Conservation (phyloP, 345 rosid species). For the Crucihimalaya himalaica region DNA sequence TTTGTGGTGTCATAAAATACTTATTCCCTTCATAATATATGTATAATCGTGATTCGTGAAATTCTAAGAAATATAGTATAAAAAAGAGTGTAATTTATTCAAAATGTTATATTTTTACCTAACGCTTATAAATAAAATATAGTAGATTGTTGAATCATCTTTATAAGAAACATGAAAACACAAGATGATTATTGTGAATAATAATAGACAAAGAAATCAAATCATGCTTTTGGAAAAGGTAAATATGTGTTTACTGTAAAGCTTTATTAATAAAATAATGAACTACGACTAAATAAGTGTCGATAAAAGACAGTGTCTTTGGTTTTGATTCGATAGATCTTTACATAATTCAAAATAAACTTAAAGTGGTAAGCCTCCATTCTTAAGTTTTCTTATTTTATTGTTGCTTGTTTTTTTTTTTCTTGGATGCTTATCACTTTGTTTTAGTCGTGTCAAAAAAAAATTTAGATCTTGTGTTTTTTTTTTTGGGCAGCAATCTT, state of each 20-base stretch:
- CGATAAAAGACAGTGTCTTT: slow-evolving; percentile 23
- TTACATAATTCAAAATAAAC: slow-evolving; percentile 14
- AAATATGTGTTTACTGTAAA: slow-evolving; percentile 31
- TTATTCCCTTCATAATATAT: background rate
- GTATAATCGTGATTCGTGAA: background rate
- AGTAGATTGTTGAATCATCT: background rate
- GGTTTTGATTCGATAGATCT: slow-evolving; percentile 30
- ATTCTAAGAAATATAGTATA: background rate
- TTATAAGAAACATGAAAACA: background rate
- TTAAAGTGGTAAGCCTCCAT: slow-evolving; percentile 26
- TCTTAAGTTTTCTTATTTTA: slow-evolving; percentile 4
- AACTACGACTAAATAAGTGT: slow-evolving; percentile 21
- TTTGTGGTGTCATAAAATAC: background rate
- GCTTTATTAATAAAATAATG: background rate
- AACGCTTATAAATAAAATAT: background rate
- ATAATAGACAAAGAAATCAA: slow-evolving; percentile 33
- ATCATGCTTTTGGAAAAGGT: slow-evolving; percentile 38
- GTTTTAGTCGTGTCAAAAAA: background rate
- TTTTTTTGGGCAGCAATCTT: background rate
- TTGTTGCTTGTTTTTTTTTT: background rate
- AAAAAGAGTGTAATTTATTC: background rate
- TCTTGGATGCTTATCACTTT: slow-evolving; percentile 18
- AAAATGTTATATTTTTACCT: background rate
- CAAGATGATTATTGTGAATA: slow-evolving; percentile 27
- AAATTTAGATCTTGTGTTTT: background rate